Evolutionary conservation across 164 flowering plant species (phyloP).

Genomic region (Annona cherimola): DNA sequence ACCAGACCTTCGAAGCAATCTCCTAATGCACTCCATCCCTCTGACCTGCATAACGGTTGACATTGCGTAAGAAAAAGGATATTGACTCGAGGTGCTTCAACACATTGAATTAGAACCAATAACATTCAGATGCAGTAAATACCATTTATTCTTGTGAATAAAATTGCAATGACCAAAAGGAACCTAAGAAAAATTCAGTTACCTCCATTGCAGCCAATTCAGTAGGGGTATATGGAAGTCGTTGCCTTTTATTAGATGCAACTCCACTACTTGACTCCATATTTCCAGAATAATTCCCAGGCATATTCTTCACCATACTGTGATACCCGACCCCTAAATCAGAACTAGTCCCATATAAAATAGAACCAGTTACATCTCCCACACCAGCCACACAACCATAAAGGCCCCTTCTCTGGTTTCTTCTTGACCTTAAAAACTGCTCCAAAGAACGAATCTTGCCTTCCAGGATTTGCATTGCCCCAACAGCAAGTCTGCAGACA

Average conservation of each 20-base stretch:
- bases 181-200: slow-evolving; percentile 1
- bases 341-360: slow-evolving; percentile 61
- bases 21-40: slow-evolving; percentile 92
- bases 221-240: slow-evolving; percentile 82
- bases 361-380: slow-evolving; percentile 88
- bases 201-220: slow-evolving; percentile 99
- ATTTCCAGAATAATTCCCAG: slow-evolving; percentile 64
- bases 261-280: slow-evolving; percentile 42
- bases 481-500: slow-evolving; percentile 69
- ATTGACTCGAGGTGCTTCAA: background rate
- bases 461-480: slow-evolving; percentile 86
- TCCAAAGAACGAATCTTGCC: slow-evolving; percentile 85
- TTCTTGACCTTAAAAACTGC: slow-evolving; percentile 74
- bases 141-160: background rate
- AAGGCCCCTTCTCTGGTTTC: slow-evolving; percentile 90
- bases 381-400: slow-evolving; percentile 92
- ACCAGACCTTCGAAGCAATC: slow-evolving; percentile 80
- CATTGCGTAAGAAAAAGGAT: background rate
- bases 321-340: slow-evolving; percentile 57
- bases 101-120: background rate
- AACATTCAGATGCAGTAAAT: background rate
- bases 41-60: slow-evolving; percentile 56
- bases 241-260: slow-evolving; percentile 67
- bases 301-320: slow-evolving; percentile 64
- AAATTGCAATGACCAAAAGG: background rate